Evolutionary conservation across 2,329 filamentous ascomycete species (phyloP).

Genomic region (Calonectria crousiana): DNA sequence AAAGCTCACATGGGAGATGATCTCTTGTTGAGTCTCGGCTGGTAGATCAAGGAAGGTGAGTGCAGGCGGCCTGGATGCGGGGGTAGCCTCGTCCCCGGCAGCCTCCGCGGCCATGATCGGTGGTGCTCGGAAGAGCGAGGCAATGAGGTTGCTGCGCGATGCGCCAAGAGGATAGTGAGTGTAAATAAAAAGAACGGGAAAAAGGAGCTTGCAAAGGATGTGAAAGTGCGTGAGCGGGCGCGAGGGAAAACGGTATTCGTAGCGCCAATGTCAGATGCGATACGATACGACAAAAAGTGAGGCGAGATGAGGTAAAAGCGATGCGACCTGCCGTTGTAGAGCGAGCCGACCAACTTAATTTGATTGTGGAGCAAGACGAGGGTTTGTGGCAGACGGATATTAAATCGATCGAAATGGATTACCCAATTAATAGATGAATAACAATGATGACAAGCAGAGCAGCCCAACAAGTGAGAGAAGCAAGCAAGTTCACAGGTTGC

Average conservation of each 20-base stretch:
- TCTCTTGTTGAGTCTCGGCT: constrained; percentile 61
- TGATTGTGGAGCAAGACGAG: background rate
- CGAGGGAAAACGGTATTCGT: background rate
- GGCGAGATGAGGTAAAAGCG: background rate
- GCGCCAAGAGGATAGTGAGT: background rate
- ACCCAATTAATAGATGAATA: background rate
- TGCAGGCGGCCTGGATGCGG: constrained; percentile 30
- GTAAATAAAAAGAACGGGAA: background rate
- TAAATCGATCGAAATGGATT: background rate
- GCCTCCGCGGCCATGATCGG: constrained; percentile 52
- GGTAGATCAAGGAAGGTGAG: constrained; percentile 58
- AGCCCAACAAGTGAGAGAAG: constrained; percentile 32
- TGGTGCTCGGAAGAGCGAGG: constrained; percentile 9
- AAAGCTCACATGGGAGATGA: constrained; percentile 57
- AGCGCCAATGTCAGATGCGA: constrained; percentile 11
- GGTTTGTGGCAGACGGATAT: background rate
- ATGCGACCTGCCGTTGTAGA: background rate
- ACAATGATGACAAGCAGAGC: background rate
- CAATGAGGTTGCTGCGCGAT: constrained; percentile 25
- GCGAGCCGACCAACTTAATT: background rate
- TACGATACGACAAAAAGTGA: constrained; percentile 13
- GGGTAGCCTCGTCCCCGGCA: constrained; percentile 45
- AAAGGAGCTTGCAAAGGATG: background rate
- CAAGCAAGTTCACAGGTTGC: constrained; percentile 31
- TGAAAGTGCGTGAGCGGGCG: background rate